These are phyloP conservation scores for Talaromyces atroroseus DNA, from an alignment of 2,329 filamentous ascomycete species.

Conservation along the genomic window DNA sequence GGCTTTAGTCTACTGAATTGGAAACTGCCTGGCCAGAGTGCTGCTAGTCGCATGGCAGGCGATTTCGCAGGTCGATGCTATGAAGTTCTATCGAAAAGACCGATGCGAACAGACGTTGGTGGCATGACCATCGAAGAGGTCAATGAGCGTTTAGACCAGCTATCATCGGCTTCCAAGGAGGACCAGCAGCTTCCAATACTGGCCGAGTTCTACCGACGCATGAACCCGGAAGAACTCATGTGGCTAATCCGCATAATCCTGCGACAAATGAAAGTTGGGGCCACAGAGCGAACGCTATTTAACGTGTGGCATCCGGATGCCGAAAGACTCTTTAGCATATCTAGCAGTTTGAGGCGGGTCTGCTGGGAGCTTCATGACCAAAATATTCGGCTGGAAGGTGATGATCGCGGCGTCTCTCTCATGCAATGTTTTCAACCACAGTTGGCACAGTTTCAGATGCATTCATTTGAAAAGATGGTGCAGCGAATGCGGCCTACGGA, in stretches of 20 bases:
- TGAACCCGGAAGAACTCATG: conserved; percentile 89
- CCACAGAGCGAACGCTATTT: conserved; percentile 83
- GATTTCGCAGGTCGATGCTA: conserved; percentile 89
- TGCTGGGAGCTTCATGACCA: conserved; percentile 90
- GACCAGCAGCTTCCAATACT: conserved; percentile 79
- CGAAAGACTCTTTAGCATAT: conserved; percentile 77
- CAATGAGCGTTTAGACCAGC: conserved; percentile 73
- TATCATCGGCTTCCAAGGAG: conserved; percentile 72
- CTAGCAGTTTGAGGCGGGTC: conserved; percentile 80
- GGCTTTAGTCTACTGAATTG: conserved; percentile 80
- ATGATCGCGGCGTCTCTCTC: conserved; percentile 67
- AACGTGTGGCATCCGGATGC: conserved; percentile 76
- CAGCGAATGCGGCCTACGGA: conserved; percentile 59
- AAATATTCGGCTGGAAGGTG: conserved; percentile 64
- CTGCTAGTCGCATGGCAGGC: conserved; percentile 63
- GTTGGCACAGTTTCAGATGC: conserved; percentile 84
- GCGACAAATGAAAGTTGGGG: conserved; percentile 68
- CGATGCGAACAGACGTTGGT: conserved; percentile 67
- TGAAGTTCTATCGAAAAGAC: conserved; percentile 77
- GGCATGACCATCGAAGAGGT: conserved; percentile 84
- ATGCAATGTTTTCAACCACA: conserved; percentile 98
- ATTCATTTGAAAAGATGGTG: conserved; percentile 75
- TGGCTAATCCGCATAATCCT: conserved; percentile 94
- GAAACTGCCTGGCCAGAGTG: conserved; percentile 74
- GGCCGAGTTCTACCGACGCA: conserved; percentile 75